Evolutionary conservation across 371 early-diverging fungal genomes (phyloP).

Genomic region (Apophysomyces ossiformis): DNA sequence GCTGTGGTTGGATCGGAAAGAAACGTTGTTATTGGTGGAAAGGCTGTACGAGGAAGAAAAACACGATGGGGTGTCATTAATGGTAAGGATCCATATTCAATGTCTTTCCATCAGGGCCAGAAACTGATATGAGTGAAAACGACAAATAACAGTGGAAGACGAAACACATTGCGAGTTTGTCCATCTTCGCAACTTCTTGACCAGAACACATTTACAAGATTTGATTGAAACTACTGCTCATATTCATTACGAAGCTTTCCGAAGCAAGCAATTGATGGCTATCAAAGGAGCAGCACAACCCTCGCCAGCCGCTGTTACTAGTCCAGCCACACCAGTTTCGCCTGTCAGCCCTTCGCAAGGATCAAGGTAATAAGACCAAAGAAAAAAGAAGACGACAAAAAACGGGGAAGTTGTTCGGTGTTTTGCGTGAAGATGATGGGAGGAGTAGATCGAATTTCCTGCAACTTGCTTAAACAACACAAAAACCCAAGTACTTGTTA

Average conservation of each 20-base stretch:
- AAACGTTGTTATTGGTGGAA: conserved; percentile 82
- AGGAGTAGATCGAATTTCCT: background rate
- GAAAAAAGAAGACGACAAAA: conserved; percentile 2
- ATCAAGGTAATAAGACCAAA: conserved; percentile 6
- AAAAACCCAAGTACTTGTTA: too few species aligned
- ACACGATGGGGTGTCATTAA: conserved; percentile 74
- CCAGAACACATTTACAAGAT: conserved; percentile 81
- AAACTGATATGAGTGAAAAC: too few species aligned
- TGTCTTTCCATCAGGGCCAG: background rate
- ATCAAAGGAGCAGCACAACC: conserved; percentile 67
- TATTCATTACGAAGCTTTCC: conserved; percentile 88
- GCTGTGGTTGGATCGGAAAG: conserved; percentile 87
- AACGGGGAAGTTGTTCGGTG: background rate
- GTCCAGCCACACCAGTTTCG: conserved; percentile 16
- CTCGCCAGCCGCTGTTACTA: conserved; percentile 14
- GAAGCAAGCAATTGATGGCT: conserved; percentile 82
- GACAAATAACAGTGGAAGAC: conserved; percentile 56
- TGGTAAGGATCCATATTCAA: conserved; percentile 38
- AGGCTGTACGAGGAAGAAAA: conserved; percentile 70
- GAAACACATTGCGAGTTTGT: conserved; percentile 76
- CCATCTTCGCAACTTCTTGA: conserved; percentile 84
- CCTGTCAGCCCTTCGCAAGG: conserved; percentile 11
- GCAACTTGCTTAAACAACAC: too few species aligned
- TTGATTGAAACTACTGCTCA: conserved; percentile 83
- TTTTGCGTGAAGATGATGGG: conserved; percentile 1